Percentiles rank a stretch among this genome's conserved stretches.
phyloP scores from a whole-genome alignment of 129 eudicot species.

The Flaveria sonorensis region DNA sequence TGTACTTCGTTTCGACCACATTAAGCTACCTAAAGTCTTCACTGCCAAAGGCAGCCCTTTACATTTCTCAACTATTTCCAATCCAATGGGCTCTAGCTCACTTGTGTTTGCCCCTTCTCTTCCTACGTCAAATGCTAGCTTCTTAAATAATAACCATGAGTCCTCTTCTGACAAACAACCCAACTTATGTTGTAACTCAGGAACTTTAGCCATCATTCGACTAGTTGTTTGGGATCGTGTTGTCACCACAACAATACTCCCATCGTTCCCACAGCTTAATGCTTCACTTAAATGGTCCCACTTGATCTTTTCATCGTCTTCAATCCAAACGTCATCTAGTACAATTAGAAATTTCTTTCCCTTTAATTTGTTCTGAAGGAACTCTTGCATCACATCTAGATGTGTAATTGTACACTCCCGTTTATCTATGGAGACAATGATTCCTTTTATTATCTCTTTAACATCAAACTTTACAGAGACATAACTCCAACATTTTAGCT shows the following conservation, averaged over 20 bases:
- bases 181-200: no score
- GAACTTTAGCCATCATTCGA: no score
- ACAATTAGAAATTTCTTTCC: conserved; percentile 23
- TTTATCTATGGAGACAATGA: background rate
- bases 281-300: background rate
- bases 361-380: conserved; percentile 9
- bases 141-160: background rate
- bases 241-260: background rate
- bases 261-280: background rate
- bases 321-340: conserved; percentile 39
- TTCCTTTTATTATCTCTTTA: background rate
- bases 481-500: no score
- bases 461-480: no score
- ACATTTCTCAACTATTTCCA: background rate
- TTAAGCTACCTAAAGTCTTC: background rate
- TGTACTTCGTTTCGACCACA: background rate
- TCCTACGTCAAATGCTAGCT: background rate
- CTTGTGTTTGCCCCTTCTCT: background rate
- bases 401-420: background rate
- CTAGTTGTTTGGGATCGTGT: background rate
- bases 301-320: conserved; percentile 7
- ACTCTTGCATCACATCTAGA: background rate
- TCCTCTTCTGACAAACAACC: no score
- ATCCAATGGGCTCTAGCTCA: background rate
- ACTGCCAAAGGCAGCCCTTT: background rate